phyloP scores from a whole-genome alignment of 805 yeast species.

The Cyberlindnera xishuangbannaensis region DNA sequence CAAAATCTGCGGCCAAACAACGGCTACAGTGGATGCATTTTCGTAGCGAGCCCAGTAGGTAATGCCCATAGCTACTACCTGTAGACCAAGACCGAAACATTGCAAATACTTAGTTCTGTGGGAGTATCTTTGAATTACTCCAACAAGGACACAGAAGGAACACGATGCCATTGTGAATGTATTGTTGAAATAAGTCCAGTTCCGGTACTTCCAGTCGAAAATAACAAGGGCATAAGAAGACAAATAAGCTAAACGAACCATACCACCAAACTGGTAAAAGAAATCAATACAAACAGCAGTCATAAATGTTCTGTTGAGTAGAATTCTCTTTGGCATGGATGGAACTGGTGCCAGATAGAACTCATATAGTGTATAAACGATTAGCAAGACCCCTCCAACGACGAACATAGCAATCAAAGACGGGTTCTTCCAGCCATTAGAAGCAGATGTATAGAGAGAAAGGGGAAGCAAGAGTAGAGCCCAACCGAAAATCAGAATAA shows the following conservation, averaged over 20 bases:
- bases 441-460: slow-evolving; percentile 29
- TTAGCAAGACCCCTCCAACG: slow-evolving; percentile 33
- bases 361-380: slow-evolving; percentile 32
- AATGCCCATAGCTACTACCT: slow-evolving; percentile 30
- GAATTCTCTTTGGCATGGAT: slow-evolving; percentile 31
- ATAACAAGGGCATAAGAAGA: slow-evolving; percentile 31
- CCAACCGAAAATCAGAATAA: slow-evolving; percentile 35
- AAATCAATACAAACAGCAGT: slow-evolving; percentile 30
- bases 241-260: slow-evolving; percentile 27
- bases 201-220: slow-evolving; percentile 25
- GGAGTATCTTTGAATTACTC: slow-evolving; percentile 28
- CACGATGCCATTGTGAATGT: slow-evolving; percentile 33
- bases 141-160: slow-evolving; percentile 33
- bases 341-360: slow-evolving; percentile 32
- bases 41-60: slow-evolving; percentile 26
- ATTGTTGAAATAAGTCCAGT: slow-evolving; percentile 36
- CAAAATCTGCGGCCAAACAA: slow-evolving; percentile 31
- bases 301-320: slow-evolving; percentile 33
- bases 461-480: slow-evolving; percentile 34
- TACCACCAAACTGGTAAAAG: slow-evolving; percentile 28
- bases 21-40: slow-evolving; percentile 16
- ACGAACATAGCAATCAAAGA: slow-evolving; percentile 39
- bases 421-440: slow-evolving; percentile 32
- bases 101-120: slow-evolving; percentile 35
- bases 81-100: slow-evolving; percentile 29